Evolutionary conservation across 495 filamentous ascomycete genomes (phyloP).

Genomic region (Talaromyces trachyspermus): DNA sequence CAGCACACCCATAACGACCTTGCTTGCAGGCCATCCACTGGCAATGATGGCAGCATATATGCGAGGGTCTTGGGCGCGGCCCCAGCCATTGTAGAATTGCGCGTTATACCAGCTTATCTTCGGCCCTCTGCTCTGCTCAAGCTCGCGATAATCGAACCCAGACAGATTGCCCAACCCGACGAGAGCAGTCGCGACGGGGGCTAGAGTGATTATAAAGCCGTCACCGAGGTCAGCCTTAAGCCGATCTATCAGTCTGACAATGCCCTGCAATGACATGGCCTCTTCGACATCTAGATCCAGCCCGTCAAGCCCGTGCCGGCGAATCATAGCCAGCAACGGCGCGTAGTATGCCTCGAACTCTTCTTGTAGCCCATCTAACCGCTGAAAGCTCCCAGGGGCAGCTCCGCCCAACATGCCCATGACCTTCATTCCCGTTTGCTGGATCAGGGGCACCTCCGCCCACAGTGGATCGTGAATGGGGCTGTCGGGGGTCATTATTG

Average conservation of each 20-base stretch:
- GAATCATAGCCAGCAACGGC: constrained; percentile 54
- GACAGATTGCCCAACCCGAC: constrained; percentile 54
- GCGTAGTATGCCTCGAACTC: constrained; percentile 62
- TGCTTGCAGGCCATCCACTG: constrained; percentile 54
- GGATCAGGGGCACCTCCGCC: constrained; percentile 60
- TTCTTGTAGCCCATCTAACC: constrained; percentile 49
- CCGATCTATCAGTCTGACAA: constrained; percentile 62
- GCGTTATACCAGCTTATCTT: constrained; percentile 75
- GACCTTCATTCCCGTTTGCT: constrained; percentile 59
- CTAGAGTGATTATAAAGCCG: constrained; percentile 65
- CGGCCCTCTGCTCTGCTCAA: constrained; percentile 56
- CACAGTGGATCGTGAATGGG: constrained; percentile 54
- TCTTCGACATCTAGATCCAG: constrained; percentile 85
- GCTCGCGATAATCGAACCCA: constrained; percentile 63
- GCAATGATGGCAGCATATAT: constrained; percentile 59
- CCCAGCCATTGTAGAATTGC: constrained; percentile 84
- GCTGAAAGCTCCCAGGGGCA: constrained; percentile 59
- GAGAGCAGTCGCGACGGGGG: constrained; percentile 71
- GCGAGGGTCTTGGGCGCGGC: constrained; percentile 48
- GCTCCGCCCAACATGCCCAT: constrained; percentile 82
- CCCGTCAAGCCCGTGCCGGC: constrained; percentile 53
- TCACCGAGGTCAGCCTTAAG: constrained; percentile 65
- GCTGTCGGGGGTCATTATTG: constrained; percentile 63
- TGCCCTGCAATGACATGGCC: constrained; percentile 58
- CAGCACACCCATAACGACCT: constrained; percentile 64